Conservation (phyloP, 2,329 filamentous ascomycete genomes). For the Penicillium sp. region DNA sequence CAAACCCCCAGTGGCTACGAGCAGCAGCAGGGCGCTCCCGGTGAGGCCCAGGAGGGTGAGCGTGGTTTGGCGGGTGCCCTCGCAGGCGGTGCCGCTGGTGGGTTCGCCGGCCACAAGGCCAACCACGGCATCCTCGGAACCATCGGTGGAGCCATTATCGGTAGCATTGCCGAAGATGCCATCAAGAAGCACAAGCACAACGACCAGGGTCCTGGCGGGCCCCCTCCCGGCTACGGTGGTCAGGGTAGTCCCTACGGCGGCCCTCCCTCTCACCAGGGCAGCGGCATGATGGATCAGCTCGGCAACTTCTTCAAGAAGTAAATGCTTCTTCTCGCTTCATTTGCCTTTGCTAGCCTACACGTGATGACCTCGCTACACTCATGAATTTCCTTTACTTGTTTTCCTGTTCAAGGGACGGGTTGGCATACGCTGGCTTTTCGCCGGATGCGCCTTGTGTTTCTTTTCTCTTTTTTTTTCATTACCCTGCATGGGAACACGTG, state of each 20-base stretch:
- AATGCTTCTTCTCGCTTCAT: slow-evolving; percentile 5
- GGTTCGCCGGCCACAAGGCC: slow-evolving; percentile 47
- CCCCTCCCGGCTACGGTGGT: slow-evolving; percentile 5
- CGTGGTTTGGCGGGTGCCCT: slow-evolving; percentile 48
- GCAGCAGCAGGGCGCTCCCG: slow-evolving; percentile 31
- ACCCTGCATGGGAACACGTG: slow-evolving; percentile 1
- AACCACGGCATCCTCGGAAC: slow-evolving; percentile 50
- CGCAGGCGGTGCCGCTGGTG: slow-evolving; percentile 48
- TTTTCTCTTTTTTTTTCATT: slow-evolving; percentile 4
- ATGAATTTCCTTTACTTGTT: slow-evolving; percentile 24
- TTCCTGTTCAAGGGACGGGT: slow-evolving; percentile 9
- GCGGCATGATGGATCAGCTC: slow-evolving; percentile 33
- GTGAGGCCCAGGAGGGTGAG: slow-evolving; percentile 43
- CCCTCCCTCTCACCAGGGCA: slow-evolving; percentile 18
- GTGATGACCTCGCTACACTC: slow-evolving; percentile 15
- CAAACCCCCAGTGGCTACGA: slow-evolving; percentile 23
- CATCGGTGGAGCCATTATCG: slow-evolving; percentile 48
- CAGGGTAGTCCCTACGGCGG: slow-evolving; percentile 24
- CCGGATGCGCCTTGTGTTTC: slow-evolving; percentile 1
- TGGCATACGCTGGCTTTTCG: slow-evolving; percentile 16
- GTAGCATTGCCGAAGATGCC: slow-evolving; percentile 46
- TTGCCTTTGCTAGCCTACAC: slow-evolving; percentile 3
- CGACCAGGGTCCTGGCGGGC: slow-evolving; percentile 28
- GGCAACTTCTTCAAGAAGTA: slow-evolving; percentile 42
- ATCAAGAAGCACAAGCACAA: slow-evolving; percentile 45